Conservation (phyloP, 2,329 filamentous ascomycete species). For the Meredithiella fracta region DNA sequence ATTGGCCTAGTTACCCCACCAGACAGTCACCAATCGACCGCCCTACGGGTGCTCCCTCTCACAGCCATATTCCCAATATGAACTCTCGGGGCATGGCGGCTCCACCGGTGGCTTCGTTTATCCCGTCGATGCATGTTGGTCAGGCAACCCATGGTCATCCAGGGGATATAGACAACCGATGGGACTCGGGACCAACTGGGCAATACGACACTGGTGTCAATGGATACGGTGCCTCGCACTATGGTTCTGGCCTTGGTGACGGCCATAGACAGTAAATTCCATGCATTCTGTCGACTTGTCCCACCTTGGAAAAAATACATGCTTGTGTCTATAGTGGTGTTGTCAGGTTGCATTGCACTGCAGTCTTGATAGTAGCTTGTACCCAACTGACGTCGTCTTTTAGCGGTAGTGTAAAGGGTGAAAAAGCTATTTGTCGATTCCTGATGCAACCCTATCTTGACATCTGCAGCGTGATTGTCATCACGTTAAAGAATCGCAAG, state of each 20-base stretch:
- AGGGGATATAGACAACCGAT: conserved; percentile 17
- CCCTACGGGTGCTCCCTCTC: not conserved
- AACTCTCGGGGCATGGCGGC: conserved; percentile 22
- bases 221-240: conserved; percentile 21
- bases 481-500: not conserved
- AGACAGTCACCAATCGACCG: not conserved
- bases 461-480: not conserved
- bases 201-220: conserved; percentile 25
- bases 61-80: conserved; percentile 15
- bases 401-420: not conserved
- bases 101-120: conserved; percentile 21
- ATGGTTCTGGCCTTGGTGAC: conserved; percentile 25
- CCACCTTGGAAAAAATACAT: not conserved
- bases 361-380: not conserved
- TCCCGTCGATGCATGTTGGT: conserved; percentile 24
- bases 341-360: not conserved
- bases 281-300: not conserved
- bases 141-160: not conserved
- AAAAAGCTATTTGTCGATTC: not conserved
- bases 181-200: conserved; percentile 23
- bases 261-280: not conserved
- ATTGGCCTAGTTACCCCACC: not conserved
- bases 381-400: not conserved
- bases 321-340: not conserved
- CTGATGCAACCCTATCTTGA: not conserved